Conservation (phyloP, 352 stramenopile species). For the Globisporangium radiosum region DNA sequence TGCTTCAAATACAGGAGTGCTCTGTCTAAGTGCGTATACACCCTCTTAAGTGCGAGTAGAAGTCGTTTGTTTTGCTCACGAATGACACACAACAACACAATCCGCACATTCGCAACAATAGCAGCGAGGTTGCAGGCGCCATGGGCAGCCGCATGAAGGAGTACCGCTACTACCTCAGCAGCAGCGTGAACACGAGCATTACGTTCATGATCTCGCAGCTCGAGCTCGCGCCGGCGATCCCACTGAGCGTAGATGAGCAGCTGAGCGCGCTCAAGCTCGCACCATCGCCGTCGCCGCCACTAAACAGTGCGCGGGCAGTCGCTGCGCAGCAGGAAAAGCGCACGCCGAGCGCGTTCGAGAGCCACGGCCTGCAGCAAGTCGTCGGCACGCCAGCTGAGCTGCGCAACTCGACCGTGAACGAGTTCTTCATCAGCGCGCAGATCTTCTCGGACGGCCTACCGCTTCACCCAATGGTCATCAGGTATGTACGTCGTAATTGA, state of each 20-base stretch:
- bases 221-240: constrained; percentile 55
- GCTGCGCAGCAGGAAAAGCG: constrained; percentile 3
- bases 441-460: constrained; percentile 81
- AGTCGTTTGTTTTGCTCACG: background rate
- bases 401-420: constrained; percentile 74
- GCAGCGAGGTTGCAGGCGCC: background rate
- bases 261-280: constrained; percentile 4
- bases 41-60: background rate
- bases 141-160: constrained; percentile 78
- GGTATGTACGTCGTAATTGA: constrained; percentile 13
- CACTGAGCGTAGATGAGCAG: constrained; percentile 22
- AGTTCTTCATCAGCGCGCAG: constrained; percentile 87
- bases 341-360: constrained; percentile 21
- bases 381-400: constrained; percentile 58
- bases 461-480: constrained; percentile 80
- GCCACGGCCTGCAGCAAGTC: constrained; percentile 47
- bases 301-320: background rate
- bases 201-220: constrained; percentile 75
- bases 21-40: background rate
- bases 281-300: background rate
- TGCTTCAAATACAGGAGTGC: too few relatives aligned
- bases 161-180: constrained; percentile 88
- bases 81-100: too few relatives aligned
- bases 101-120: background rate
- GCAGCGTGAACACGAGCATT: constrained; percentile 72